phyloP scores from a whole-genome alignment of 441 rosid genomes.

The Erodium moschatum region DNA sequence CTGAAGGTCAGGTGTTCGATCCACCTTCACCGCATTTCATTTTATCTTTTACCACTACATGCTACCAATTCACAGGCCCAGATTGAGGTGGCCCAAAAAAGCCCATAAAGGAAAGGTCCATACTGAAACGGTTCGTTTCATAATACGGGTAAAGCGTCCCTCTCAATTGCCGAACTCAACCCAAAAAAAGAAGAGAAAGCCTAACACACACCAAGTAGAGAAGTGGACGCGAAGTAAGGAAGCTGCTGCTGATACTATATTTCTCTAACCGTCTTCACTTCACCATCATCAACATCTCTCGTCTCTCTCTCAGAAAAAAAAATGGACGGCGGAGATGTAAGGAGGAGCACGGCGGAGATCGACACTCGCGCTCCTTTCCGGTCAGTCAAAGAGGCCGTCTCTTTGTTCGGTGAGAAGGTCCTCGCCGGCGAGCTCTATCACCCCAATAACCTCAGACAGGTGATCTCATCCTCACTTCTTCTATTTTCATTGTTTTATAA shows the following conservation, averaged over 20 bases:
- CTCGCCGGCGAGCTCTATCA: slow-evolving; percentile 2
- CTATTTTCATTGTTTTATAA: no score
- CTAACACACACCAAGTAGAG: slow-evolving; percentile 4
- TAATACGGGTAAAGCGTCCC: background rate
- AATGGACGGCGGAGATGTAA: background rate
- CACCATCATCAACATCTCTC: background rate
- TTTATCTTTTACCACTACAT: no score
- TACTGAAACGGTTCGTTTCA: no score
- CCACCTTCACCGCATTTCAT: slow-evolving; percentile 35
- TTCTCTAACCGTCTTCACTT: background rate
- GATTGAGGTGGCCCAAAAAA: background rate
- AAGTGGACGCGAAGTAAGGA: slow-evolving; percentile 7
- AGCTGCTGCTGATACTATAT: background rate
- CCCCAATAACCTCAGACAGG: slow-evolving; percentile 1
- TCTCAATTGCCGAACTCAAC: background rate
- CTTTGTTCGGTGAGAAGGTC: background rate
- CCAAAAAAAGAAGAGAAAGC: background rate
- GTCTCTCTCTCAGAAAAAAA: background rate
- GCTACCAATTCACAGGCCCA: no score
- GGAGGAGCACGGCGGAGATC: background rate
- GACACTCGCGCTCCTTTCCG: slow-evolving; percentile 1
- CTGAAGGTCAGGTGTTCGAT: slow-evolving; percentile 48
- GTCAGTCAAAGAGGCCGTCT: background rate
- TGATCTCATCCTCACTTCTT: background rate
- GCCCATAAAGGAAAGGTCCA: background rate